Conservation (phyloP, 345 rosid species). For the Excoecaria cochinchinensis region DNA sequence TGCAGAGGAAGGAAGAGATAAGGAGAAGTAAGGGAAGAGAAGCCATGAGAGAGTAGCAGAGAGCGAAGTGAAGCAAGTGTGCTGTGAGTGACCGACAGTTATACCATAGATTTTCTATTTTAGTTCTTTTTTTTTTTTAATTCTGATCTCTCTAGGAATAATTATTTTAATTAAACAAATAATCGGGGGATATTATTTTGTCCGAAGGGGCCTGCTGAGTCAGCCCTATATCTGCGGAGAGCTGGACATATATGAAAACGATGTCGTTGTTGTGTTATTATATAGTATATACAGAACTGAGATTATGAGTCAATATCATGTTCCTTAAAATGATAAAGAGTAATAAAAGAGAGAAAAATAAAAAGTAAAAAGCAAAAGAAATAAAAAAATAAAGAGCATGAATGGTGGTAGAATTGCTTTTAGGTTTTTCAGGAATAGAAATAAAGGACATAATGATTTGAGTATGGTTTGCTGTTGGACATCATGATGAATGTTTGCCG, state of each 20-base stretch:
- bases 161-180: background rate
- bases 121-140: background rate
- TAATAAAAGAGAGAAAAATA: no score
- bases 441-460: background rate
- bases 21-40: conserved; percentile 20
- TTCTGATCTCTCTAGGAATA: conserved; percentile 5
- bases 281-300: background rate
- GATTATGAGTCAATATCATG: background rate
- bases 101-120: conserved; percentile 14
- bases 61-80: conserved; percentile 12
- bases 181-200: no score
- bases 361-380: background rate
- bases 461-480: background rate
- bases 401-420: background rate
- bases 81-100: conserved; percentile 22
- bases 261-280: background rate
- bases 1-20: conserved; percentile 11
- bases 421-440: background rate
- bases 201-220: background rate
- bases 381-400: background rate
- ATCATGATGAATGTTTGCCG: conserved; percentile 16
- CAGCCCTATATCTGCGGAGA: conserved; percentile 8
- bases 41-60: conserved; percentile 32
- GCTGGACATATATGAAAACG: background rate
- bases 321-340: background rate